Evolutionary conservation across 1,284 basidiomycete genomes (phyloP).

Genomic region (Cryptococcus maquisensis): DNA sequence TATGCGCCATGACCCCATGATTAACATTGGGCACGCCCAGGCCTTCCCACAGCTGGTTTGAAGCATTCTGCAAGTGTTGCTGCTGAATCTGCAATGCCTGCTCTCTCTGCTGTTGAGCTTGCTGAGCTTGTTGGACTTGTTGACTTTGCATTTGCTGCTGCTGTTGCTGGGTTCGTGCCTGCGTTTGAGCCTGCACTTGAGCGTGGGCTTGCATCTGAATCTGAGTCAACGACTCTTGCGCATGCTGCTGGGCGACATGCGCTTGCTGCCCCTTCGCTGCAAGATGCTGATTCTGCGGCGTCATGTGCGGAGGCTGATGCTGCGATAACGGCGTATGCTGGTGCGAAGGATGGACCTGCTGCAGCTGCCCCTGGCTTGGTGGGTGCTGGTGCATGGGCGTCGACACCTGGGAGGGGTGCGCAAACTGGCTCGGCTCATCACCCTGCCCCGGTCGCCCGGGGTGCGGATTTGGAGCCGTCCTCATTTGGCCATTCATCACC

Average conservation of each 20-base stretch:
- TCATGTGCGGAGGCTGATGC: conserved; percentile 13
- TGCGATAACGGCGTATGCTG: conserved; percentile 27
- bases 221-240: conserved; percentile 12
- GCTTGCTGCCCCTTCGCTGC: conserved; percentile 8
- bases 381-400: conserved; percentile 5
- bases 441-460: neutral
- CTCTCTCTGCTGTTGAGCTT: conserved; percentile 19
- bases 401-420: neutral
- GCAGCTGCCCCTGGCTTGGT: conserved; percentile 6
- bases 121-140: conserved; percentile 12
- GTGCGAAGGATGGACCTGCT: conserved; percentile 5
- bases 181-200: conserved; percentile 19
- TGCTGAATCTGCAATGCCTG: conserved; percentile 26
- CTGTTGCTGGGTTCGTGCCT: conserved; percentile 16
- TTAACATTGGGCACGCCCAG: conserved; percentile 34
- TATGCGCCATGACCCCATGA: conserved; percentile 31
- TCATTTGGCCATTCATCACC: conserved; percentile 31
- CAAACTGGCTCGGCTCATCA: conserved; percentile 1
- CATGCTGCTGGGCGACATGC: conserved; percentile 11
- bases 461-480: neutral
- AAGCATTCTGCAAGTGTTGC: conserved; percentile 21
- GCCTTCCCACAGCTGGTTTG: conserved; percentile 27
- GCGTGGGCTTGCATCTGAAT: conserved; percentile 14
- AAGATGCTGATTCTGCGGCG: conserved; percentile 21
- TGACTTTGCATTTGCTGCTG: conserved; percentile 14